Conservation (phyloP, 345 rosid genomes). For the Streptanthus diversifolius region DNA sequence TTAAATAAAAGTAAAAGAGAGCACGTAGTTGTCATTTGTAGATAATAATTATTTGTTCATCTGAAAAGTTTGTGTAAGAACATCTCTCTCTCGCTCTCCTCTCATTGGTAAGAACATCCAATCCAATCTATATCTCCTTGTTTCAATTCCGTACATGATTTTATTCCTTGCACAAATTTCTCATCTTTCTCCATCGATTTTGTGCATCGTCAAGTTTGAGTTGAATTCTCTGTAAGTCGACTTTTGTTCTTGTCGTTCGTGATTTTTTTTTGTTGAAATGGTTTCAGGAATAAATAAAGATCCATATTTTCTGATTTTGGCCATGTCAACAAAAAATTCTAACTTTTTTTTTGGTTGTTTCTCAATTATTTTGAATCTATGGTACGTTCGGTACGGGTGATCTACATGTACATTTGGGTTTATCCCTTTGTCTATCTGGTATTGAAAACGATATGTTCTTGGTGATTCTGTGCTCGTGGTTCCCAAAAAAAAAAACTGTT, state of each 20-base stretch:
- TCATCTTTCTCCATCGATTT: not conserved
- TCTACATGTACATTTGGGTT: conserved; percentile 19
- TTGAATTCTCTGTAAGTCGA: conserved; percentile 22
- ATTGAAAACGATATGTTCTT: not conserved
- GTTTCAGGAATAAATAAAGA: not conserved
- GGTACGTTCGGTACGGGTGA: not conserved
- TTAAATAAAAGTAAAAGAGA: not conserved
- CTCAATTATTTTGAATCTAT: not conserved
- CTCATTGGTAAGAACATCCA: conserved; percentile 23
- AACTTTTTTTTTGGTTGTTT: not conserved
- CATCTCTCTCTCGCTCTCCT: not conserved
- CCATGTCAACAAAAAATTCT: not conserved
- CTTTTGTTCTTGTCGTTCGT: not conserved
- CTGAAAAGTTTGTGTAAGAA: conserved; percentile 18
- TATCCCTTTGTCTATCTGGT: not conserved
- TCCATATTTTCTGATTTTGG: not conserved
- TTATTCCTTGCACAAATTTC: not conserved
- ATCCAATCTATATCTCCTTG: conserved; percentile 12
- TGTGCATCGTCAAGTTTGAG: not conserved
- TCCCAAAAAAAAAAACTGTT: conserved; percentile 1
- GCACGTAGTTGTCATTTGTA: conserved; percentile 11
- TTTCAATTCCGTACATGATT: not conserved
- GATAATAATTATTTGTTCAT: conserved; percentile 15
- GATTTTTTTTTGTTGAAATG: conserved; percentile 10
- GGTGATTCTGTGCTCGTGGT: not conserved